These are phyloP conservation scores for Juglanconis sp. DNA, from an alignment of 2,329 filamentous ascomycete species.

Conservation along the genomic window DNA sequence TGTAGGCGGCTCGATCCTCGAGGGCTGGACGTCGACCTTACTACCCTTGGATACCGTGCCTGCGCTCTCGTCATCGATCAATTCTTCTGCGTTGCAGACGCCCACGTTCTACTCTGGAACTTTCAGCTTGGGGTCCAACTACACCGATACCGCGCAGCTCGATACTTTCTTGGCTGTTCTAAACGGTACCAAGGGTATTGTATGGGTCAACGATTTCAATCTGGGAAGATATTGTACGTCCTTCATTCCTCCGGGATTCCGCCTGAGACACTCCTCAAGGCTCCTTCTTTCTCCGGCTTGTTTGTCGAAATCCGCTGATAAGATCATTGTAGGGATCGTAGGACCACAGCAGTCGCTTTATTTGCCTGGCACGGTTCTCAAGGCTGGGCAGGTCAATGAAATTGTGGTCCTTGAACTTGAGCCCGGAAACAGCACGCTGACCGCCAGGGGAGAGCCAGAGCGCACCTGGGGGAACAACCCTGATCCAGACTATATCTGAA, in stretches of 20 bases:
- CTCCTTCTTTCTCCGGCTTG: too few species aligned
- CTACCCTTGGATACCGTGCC: conserved; percentile 1
- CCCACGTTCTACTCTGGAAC: conserved; percentile 9
- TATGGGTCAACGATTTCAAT: conserved; percentile 17
- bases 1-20: conserved; percentile 25
- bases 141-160: conserved; percentile 4
- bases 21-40: conserved; percentile 5
- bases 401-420: conserved; percentile 17
- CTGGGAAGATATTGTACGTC: conserved; percentile 16
- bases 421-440: conserved; percentile 1
- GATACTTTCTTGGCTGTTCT: conserved; percentile 16
- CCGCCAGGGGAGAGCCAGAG: conserved; percentile 2
- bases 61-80: not conserved
- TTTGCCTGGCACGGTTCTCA: conserved; percentile 8
- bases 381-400: conserved; percentile 12
- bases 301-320: not conserved
- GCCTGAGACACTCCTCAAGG: not conserved
- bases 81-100: not conserved
- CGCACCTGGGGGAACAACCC: conserved; percentile 13
- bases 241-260: not conserved
- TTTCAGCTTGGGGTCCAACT: conserved; percentile 2
- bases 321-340: not conserved
- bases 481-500: conserved; percentile 12
- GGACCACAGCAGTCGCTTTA: conserved; percentile 13
- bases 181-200: conserved; percentile 10